Evolutionary conservation across 176 grass and related monocot species (phyloP), one percentile per base, ranked within the genome.

Genomic region (Oryza glumipatula): DNA sequence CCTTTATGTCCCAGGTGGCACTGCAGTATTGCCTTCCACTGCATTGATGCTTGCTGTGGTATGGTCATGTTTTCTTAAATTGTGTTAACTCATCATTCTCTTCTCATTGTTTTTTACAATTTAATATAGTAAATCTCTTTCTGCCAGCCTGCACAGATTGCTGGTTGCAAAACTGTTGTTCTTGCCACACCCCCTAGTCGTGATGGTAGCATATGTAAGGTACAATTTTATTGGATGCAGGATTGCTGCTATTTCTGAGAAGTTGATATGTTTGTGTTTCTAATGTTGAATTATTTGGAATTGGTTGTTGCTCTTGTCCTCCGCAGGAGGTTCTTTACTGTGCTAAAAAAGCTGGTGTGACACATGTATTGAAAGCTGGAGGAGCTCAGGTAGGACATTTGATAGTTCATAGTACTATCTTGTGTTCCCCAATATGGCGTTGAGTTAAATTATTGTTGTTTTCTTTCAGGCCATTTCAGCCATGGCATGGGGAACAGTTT

Each of bases 21-120:
- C 96, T 39, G 96, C 91, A 58, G 96, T 98, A 45, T 85, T 98
- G 81, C 96, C 96, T 64, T 98, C 96, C 26, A 98, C 96, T 44
- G 93, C 96, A 49, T 85, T 98, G 86, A 98, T 98, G 93, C 93
- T 98, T 75, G 85, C 91, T 67, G 96, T 98, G 93, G 93, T 98
- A 94, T 80, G 77, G 17, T 79, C 63, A n/a, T 83, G 32, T 91
- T 83, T 80, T 44, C 82, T 72, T 65, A 78, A 80, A 70, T 70
- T 17, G 4, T 78, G 35, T 92, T 15, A 38, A 32, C 24, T 26
- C 58, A 43, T 44, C 3, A 30, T 52, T 38, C 5, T 0, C 36
- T 11, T 28, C 52, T 67, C 24, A 16, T 65, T 76, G 24, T 81
- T 86, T 89, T 81, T 89, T 81, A 76, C 68, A 58, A 69, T 68